These are phyloP conservation scores for Verticillium zaregamsianum DNA, from an alignment of 2,329 filamentous ascomycete genomes.

Conservation along the genomic window DNA sequence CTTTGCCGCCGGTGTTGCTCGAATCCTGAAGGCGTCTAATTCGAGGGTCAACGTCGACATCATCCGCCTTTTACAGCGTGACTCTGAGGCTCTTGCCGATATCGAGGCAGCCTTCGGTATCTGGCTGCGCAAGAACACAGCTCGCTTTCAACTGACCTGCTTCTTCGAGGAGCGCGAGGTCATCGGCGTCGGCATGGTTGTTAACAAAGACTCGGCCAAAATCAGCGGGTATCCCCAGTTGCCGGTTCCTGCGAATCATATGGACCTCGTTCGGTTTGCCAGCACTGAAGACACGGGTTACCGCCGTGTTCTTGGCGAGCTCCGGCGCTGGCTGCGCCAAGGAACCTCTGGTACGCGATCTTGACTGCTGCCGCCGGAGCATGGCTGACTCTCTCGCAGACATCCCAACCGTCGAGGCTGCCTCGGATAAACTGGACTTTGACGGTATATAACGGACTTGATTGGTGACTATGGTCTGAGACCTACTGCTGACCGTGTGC, in stretches of 20 bases:
- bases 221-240: background rate
- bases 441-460: background rate
- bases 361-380: too few relatives aligned
- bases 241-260: background rate
- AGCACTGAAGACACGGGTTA: slow-evolving; percentile 1
- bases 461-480: background rate
- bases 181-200: background rate
- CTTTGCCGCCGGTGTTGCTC: background rate
- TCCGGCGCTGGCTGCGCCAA: background rate
- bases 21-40: background rate
- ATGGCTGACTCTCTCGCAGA: background rate
- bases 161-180: slow-evolving; percentile 1
- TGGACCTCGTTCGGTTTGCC: background rate
- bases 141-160: background rate
- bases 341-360: background rate
- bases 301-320: background rate
- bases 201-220: slow-evolving; percentile 1
- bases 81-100: background rate
- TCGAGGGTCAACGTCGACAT: background rate
- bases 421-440: background rate
- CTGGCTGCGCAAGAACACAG: background rate
- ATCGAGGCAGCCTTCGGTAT: background rate
- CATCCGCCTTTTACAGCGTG: background rate
- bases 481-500: background rate
- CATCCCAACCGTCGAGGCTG: background rate